Base-by-base conservation (phyloP, 768 basidiomycete species). In the Boletus fagicola region DNA sequence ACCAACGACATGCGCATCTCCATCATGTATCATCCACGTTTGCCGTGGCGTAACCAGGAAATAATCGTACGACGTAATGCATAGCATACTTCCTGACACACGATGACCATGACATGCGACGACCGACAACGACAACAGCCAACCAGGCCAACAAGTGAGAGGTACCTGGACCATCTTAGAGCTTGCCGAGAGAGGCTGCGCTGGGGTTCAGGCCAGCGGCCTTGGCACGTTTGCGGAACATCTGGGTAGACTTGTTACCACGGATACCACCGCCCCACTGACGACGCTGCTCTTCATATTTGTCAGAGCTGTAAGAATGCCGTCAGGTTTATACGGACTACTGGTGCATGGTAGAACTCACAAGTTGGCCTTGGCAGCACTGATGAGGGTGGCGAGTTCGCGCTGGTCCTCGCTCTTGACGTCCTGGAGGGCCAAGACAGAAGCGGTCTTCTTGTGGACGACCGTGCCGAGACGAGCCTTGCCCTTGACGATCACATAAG, bases 391-490 rank as follows among this genome's bases (percentile, higher is more conserved):
- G 43, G 93, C 88, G 53, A 98, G 88, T 60, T 98, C 95, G 60
- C 90, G 87, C 72, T 87, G 81, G 78, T 98, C 96, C 77, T 98
- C 96, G 73, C 87, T 89, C 78, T 85, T 86, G 69, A 99, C 96
- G 24, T 99, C 96, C 77, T 94, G 91, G 58, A 99, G 75, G 40
- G 91, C 88, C 54, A 97, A 77, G 52, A 95, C 89, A 52, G 95
- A 88, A 46, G 94, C 87, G 51, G 94, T 98, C 86, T 98, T 98
- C 87, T 97, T 97, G 84, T 97, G 92, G 40, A 95, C 93, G 60
- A 98, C 94, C 8, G 95, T 93, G 66, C 96, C 96, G 69, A 98
- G 92, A 73, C 96, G 92, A 55, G 96, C 93, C 79, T 98, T 98
- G 78, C 91, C 90, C 81, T 98, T 98, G 66, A 96, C 94, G 64